A percentile compares a stretch with the other conserved stretches of the same genome.
phyloP scores from a whole-genome alignment of 2,329 filamentous ascomycete species.

The Sclerotinia minor region DNA sequence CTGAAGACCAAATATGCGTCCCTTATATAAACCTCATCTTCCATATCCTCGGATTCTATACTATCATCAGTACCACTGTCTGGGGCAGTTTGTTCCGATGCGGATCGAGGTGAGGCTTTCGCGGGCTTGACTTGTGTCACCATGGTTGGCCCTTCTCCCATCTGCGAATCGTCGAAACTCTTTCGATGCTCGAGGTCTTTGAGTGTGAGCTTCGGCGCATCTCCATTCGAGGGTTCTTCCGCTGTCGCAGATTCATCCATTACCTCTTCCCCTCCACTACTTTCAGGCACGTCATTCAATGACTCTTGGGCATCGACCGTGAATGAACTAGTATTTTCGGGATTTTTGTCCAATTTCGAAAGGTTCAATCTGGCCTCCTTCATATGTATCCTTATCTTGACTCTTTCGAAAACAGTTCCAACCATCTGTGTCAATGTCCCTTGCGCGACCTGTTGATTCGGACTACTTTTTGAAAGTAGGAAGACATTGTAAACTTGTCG shows the following conservation, averaged over 20 bases:
- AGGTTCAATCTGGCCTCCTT: constrained; percentile 73
- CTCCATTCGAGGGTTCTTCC: constrained; percentile 41
- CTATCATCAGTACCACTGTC: constrained; percentile 58
- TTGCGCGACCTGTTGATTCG: constrained; percentile 96
- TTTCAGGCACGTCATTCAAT: constrained; percentile 32
- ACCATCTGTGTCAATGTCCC: constrained; percentile 98
- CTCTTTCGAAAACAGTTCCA: constrained; percentile 93
- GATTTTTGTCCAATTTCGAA: constrained; percentile 38
- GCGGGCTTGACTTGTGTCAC: constrained; percentile 59
- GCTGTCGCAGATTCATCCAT: constrained; percentile 34
- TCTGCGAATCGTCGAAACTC: constrained; percentile 64
- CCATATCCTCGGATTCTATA: constrained; percentile 62
- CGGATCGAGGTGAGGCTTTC: constrained; percentile 47
- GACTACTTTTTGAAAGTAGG: constrained; percentile 85
- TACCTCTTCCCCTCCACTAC: constrained; percentile 35
- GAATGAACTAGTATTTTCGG: constrained; percentile 38
- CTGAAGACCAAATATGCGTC: constrained; percentile 97
- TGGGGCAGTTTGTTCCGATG: constrained; percentile 55
- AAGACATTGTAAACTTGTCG: constrained; percentile 99
- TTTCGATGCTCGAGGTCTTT: constrained; percentile 68
- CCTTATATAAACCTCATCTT: constrained; percentile 95
- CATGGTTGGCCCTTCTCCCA: constrained; percentile 67
- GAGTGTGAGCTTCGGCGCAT: constrained; percentile 58
- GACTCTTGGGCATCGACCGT: constrained; percentile 41
- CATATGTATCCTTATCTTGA: constrained; percentile 80